These are phyloP conservation scores for Hymenoscyphus albidus DNA, from an alignment of 2,329 filamentous ascomycete species.

Conservation along the genomic window DNA sequence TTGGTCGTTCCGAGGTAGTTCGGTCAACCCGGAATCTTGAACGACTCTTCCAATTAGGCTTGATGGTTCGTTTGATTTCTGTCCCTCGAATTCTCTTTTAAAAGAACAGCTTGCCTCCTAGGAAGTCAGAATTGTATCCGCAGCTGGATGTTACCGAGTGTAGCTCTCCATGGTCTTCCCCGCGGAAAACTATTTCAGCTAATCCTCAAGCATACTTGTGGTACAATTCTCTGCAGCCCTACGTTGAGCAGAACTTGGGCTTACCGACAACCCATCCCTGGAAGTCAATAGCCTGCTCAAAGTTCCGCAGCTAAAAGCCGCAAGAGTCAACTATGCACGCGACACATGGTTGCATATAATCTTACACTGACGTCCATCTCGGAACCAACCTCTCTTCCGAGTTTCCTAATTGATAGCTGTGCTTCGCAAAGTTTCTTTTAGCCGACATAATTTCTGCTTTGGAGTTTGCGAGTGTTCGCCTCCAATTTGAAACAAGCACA, in stretches of 20 bases:
- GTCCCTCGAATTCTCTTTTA: neutral
- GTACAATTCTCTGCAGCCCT: slow-evolving; percentile 1
- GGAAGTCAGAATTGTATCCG: neutral
- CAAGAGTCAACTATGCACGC: slow-evolving; percentile 8
- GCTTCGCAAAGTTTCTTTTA: too few species aligned
- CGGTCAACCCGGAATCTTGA: neutral
- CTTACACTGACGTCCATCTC: slow-evolving; percentile 21
- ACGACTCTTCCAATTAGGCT: neutral
- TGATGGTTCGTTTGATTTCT: neutral
- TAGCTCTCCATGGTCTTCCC: neutral
- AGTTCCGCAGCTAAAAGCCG: neutral
- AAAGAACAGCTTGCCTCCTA: neutral
- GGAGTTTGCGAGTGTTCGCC: too few species aligned
- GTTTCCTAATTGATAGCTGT: too few species aligned
- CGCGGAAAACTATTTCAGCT: neutral
- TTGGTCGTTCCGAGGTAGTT: neutral
- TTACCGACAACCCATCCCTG: neutral
- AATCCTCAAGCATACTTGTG: neutral
- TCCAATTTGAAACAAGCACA: too few species aligned
- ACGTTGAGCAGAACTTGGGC: neutral
- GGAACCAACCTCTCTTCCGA: neutral
- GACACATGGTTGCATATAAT: slow-evolving; percentile 27
- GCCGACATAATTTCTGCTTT: too few species aligned
- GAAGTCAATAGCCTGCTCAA: neutral
- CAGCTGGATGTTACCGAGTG: neutral